Evolutionary conservation across 352 stramenopile genomes (phyloP), one percentile per base, ranked within the genome.

Genomic region (Discostella stelligera): DNA sequence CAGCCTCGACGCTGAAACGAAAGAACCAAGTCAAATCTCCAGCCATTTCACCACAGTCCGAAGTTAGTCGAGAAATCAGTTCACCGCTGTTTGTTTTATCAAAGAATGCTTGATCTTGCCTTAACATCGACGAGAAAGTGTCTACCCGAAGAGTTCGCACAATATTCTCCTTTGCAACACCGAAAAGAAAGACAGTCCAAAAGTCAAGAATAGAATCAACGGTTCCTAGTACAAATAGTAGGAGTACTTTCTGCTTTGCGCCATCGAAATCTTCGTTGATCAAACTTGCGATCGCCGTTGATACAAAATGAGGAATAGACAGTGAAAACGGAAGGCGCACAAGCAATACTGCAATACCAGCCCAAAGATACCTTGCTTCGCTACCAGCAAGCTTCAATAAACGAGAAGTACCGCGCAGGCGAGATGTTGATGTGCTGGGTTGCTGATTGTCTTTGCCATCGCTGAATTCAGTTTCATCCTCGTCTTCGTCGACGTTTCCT

Each of bases 1-100:
- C 62, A n/a, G 83, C 83, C 78, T 95, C 90, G 46, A 94, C 91
- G 54, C 73, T 89, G 63, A 93, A 94, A 11, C 90, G 77, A 55
- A 94, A 94, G 58, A 94, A 92, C 90, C 90, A 94, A 20, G 89
- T 94, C 37, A 95, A 73, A 74, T 95, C 89, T 60, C 53, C 81
- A 39, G 83, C 84, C 87, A 95, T 93, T 82, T 91, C 85, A 30
- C 84, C 84, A 66, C 87, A 94, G 82, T 95, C 91, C 18, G 80
- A 86, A 59, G 77, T 92, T 3, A 95, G 79, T 46, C 91, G 77
- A 18, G 83, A 92, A n/a, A 84, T 77, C 20, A 94, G 74, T 55
- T 93, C 83, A 50, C 91, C 91, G 0, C 87, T 89, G 14, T 78
- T 88, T 39, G 80, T 77, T 18, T 30, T 69, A 71, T 94, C 90